Percentiles rank a stretch among this genome's conserved stretches.
Conservation (phyloP, 2,329 filamentous ascomycete species). For the Plenodomus tracheiphilus region DNA sequence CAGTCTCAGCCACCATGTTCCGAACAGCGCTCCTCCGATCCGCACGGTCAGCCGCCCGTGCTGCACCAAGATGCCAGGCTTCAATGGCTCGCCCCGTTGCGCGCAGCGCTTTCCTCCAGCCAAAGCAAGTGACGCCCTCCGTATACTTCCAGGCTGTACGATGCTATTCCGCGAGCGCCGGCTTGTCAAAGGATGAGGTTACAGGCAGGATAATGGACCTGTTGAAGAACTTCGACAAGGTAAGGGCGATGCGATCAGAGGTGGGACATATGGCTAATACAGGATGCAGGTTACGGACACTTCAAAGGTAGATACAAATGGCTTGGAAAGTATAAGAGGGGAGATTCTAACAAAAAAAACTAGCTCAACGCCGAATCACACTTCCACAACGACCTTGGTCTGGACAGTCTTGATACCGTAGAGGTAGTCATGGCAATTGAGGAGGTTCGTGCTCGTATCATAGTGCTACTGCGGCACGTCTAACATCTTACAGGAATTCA, state of each 20-base stretch:
- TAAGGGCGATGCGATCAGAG: slow-evolving; percentile 48
- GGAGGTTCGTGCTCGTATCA: slow-evolving; percentile 65
- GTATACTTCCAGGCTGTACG: slow-evolving; percentile 71
- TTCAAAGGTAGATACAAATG: slow-evolving; percentile 55
- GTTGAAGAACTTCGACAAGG: slow-evolving; percentile 97
- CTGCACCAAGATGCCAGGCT: slow-evolving; percentile 47
- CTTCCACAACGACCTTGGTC: slow-evolving; percentile 95
- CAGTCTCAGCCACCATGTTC: slow-evolving; percentile 69
- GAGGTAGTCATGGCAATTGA: slow-evolving; percentile 99
- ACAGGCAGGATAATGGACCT: slow-evolving; percentile 91
- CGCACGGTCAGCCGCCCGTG: slow-evolving; percentile 58
- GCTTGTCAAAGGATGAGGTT: slow-evolving; percentile 80
- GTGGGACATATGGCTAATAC: slow-evolving; percentile 31
- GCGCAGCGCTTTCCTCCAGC: slow-evolving; percentile 64
- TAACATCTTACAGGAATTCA: slow-evolving; percentile 62
- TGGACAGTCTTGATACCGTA: slow-evolving; percentile 97
- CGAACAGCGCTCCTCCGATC: slow-evolving; percentile 83
- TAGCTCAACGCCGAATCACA: slow-evolving; percentile 84
- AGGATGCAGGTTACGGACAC: slow-evolving; percentile 61
- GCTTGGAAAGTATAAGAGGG: neutral
- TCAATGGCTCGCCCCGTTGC: slow-evolving; percentile 63
- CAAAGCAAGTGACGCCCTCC: slow-evolving; percentile 63
- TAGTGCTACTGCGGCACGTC: slow-evolving; percentile 3
- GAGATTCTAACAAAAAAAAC: neutral
- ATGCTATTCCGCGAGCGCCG: slow-evolving; percentile 82